Base-by-base conservation (phyloP, 345 rosid genomes). In the Hibiscus tridactylites region DNA sequence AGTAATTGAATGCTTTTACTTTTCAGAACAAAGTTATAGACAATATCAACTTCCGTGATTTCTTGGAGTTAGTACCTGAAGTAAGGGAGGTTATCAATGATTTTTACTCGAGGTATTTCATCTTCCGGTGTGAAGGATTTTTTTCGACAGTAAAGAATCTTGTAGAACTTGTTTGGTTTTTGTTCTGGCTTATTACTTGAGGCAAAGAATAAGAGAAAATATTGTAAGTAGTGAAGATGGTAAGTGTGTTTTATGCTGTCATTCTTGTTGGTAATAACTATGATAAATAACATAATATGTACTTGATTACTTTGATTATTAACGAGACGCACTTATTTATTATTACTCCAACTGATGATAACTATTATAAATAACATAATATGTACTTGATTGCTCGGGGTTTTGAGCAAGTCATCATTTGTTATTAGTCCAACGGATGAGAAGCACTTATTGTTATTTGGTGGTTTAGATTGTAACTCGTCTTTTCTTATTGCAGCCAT, bases 51-150 rank as follows among this genome's bases (percentile, higher is more conserved):
- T 96, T 96, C 81, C 90, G 99, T 65, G 88, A 88, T 81, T 89
- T 92, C 79, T 87, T 96, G 88, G 99, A 96, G 91, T 77, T 96
- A 73, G 92, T 89, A 59, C 99, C 99, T 73, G 98, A 96, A 86
- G 95, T 92, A 47, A 91, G 99, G 81, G 99, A 96, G 82, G 93
- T 96, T 72, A 88, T 96, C 77, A 88, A 90, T 79, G 93, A 90
- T 77, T 96, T 96, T 75, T 96, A 96, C 84, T 87, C 98, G 28
- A 96, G 99, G 98, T 96, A 82, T 63, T 56, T 46, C 31, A 0
- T 44, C 9, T 57, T 61, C 62, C 10, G 58, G 24, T 21, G 3
- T 39, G 19, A 17, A 17, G n/a, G 33, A 31, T 0, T 6, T 29
- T 31, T 2, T 64, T 47, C 26, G 31, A 42, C 68, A 17, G 17